Base-by-base conservation (phyloP, 2,329 filamentous ascomycete genomes). In the Pestalotiopsis sp. region DNA sequence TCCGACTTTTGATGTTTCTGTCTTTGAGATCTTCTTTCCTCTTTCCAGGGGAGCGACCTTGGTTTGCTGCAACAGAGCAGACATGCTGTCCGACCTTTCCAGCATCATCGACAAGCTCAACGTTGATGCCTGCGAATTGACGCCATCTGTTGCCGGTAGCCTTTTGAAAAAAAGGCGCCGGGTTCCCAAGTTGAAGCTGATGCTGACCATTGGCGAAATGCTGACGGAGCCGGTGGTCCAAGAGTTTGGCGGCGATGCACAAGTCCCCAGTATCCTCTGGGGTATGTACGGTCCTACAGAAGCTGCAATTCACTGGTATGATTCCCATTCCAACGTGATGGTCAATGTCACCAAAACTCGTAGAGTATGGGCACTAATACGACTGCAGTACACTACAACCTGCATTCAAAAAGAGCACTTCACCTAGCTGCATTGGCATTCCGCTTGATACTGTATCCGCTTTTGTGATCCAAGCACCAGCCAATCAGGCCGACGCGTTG, bases 221-320 rank as follows among this genome's bases (percentile, higher is more conserved):
- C 86, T 98, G 45, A 97, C 92, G 3, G 84, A 86, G 57, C 87
- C 89, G 9, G 91, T 98, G 2, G 85, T 97, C 25, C 82, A 88
- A 45, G 93, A 97, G 76, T 98, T 96, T 83, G 94, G 93, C 5
- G 88, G 88, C 2, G 81, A 83, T 11, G 75, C 79, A 0, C 76
- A 76, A 0, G 80, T 80, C 7, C 77, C 82, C 2, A 91, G 92
- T 72, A 90, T 97, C 58, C 84, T 98, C 0, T 95, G 93, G 87
- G 95, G 91, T 41, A 97, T 97, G 94, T 98, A 98, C 76, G 95
- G 95, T 0, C 95, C 95, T 1, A 98, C 95, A 0, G 95, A 98
- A 81, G 93, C 93, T 7, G 90, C 94, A 0, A 97, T 98, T 68
- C 95, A 98, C 77, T 98, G 88, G 86, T 87, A 75, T 79, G 81